Conservation (phyloP, 2,329 filamentous ascomycete species). For the Fusarium sarcochroum region DNA sequence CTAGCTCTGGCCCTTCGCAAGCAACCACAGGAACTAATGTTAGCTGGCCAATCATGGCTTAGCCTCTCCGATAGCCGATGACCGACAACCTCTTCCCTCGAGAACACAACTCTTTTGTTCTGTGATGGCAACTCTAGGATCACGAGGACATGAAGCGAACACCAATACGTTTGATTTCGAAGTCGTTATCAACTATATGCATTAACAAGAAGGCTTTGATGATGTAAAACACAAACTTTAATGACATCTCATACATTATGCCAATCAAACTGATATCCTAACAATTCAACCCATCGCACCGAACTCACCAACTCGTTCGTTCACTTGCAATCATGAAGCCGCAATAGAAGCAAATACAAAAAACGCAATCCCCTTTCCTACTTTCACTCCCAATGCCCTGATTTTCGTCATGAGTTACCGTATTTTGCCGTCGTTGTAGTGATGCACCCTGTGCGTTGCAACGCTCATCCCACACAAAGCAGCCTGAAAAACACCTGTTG, state of each 20-base stretch:
- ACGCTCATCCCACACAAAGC: slow-evolving; percentile 40
- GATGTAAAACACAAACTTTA: slow-evolving; percentile 30
- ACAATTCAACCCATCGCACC: slow-evolving; percentile 27
- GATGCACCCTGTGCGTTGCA: slow-evolving; percentile 36
- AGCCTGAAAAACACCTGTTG: slow-evolving; percentile 45
- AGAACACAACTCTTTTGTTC: slow-evolving; percentile 30
- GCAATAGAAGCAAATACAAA: slow-evolving; percentile 25
- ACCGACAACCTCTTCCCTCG: slow-evolving; percentile 46
- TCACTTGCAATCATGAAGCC: slow-evolving; percentile 23
- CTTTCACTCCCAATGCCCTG: slow-evolving; percentile 36
- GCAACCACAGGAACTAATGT: slow-evolving; percentile 31
- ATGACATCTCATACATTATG: slow-evolving; percentile 45
- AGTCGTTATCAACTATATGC: slow-evolving; percentile 3
- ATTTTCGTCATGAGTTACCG: slow-evolving; percentile 42
- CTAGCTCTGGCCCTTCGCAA: slow-evolving; percentile 11
- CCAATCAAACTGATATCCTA: slow-evolving; percentile 48
- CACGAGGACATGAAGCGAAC: slow-evolving; percentile 33
- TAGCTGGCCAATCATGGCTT: slow-evolving; percentile 48
- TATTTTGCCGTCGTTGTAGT: slow-evolving; percentile 43
- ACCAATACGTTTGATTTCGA: background rate
- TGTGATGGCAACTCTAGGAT: slow-evolving; percentile 33
- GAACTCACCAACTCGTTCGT: slow-evolving; percentile 25
- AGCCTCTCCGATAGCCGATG: slow-evolving; percentile 47
- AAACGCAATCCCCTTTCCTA: slow-evolving; percentile 35
- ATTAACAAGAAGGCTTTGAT: slow-evolving; percentile 11